A percentile compares a stretch with the other conserved stretches of the same genome.
Evolutionary conservation across 2,329 filamentous ascomycete species (phyloP).

Genomic region (Ophiostoma triangulosporum): DNA sequence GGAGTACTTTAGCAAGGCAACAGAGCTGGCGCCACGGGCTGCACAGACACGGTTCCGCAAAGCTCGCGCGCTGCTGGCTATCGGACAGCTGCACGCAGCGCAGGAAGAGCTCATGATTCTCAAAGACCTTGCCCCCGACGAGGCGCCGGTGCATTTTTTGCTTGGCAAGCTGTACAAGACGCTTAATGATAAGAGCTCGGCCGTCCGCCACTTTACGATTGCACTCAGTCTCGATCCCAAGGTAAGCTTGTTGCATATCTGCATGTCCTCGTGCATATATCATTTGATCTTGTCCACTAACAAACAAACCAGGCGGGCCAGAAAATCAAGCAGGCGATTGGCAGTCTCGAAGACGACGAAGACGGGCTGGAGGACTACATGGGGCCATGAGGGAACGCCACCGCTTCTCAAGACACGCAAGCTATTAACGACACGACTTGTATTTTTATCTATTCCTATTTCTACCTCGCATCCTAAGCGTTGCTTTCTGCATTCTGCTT

Average conservation of each 20-base stretch:
- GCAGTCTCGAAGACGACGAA: slow-evolving; percentile 73
- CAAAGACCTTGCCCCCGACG: slow-evolving; percentile 83
- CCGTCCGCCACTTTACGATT: slow-evolving; percentile 90
- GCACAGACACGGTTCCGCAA: slow-evolving; percentile 87
- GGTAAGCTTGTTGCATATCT: slow-evolving; percentile 33
- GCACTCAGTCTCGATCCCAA: slow-evolving; percentile 93
- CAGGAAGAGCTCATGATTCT: slow-evolving; percentile 74
- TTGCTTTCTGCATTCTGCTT: not conserved
- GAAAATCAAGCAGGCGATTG: slow-evolving; percentile 93
- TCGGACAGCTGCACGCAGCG: slow-evolving; percentile 57
- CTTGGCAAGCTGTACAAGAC: slow-evolving; percentile 72
- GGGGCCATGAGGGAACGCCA: slow-evolving; percentile 33
- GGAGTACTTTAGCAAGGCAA: slow-evolving; percentile 68
- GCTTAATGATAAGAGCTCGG: slow-evolving; percentile 58
- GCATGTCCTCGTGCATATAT: not conserved
- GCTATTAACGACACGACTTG: not conserved
- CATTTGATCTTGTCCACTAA: not conserved
- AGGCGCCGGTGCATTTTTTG: slow-evolving; percentile 90
- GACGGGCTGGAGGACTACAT: slow-evolving; percentile 56
- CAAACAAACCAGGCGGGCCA: slow-evolving; percentile 56
- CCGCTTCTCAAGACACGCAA: too few species aligned
- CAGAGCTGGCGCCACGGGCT: slow-evolving; percentile 66
- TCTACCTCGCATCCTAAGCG: not conserved
- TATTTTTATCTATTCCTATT: not conserved
- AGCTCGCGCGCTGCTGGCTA: slow-evolving; percentile 69